Evolutionary conservation across 306 rosid genomes (phyloP).

Genomic region (Pyrus communis): DNA sequence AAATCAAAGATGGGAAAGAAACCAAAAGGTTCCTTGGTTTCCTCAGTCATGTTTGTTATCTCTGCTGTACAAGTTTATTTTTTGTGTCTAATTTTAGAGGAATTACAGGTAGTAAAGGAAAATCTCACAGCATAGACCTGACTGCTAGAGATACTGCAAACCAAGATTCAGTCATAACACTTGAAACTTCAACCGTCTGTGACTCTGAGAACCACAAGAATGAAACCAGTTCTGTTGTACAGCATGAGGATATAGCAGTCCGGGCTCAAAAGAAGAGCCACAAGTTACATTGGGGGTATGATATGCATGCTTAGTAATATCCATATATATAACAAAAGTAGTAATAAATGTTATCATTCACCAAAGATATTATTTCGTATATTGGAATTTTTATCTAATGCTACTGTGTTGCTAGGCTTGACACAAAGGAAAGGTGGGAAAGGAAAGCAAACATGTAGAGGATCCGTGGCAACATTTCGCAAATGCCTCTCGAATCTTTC

Average conservation of each 20-base stretch:
- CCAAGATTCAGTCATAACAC: conserved; percentile 22
- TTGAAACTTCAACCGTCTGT: conserved; percentile 15
- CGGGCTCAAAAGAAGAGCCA: conserved; percentile 35
- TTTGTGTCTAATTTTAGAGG: neutral
- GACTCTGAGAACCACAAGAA: conserved; percentile 14
- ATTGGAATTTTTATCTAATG: neutral
- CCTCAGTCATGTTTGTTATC: neutral
- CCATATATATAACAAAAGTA: neutral
- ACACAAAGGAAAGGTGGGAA: conserved; percentile 80
- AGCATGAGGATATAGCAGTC: conserved; percentile 13
- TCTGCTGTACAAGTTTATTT: neutral
- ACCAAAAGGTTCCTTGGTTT: conserved; percentile 36
- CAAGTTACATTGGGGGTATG: conserved; percentile 81
- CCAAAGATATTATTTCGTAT: neutral
- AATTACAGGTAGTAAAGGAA: conserved; percentile 24
- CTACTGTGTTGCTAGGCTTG: conserved; percentile 47
- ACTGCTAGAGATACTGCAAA: conserved; percentile 7
- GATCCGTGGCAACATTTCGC: neutral
- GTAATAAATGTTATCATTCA: neutral
- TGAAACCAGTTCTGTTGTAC: conserved; percentile 8
- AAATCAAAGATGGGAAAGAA: conserved; percentile 46
- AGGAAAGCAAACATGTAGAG: conserved; percentile 81
- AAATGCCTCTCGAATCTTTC: conserved; percentile 5
- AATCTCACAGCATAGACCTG: conserved; percentile 10
- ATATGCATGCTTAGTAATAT: neutral